Percentiles rank a stretch among this genome's conserved stretches.
These are phyloP conservation scores for Apophysomyces sp. DNA, from an alignment of 371 early-diverging fungal species.

Conservation along the genomic window DNA sequence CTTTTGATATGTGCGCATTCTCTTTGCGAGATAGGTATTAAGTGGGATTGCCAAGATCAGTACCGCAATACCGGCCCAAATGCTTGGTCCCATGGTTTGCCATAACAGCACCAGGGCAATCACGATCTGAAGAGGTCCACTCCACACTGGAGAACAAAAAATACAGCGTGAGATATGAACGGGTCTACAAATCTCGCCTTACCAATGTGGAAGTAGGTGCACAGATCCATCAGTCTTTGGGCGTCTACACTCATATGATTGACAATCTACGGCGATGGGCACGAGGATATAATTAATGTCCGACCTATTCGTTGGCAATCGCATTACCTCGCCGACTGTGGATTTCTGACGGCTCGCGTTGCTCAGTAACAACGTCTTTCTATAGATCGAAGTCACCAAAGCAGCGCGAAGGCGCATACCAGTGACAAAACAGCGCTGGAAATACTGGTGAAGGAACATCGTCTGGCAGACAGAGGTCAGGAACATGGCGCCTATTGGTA, in stretches of 20 bases:
- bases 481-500: conserved; percentile 69
- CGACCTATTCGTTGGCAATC: too few relatives aligned
- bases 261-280: conserved; percentile 59
- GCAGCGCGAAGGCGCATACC: conserved; percentile 86
- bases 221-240: conserved; percentile 69
- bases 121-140: conserved; percentile 88
- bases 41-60: conserved; percentile 80
- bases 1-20: conserved; percentile 76
- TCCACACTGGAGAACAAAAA: conserved; percentile 58
- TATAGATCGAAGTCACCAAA: conserved; percentile 85
- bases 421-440: conserved; percentile 74
- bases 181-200: conserved; percentile 9
- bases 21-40: conserved; percentile 61
- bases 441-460: conserved; percentile 88
- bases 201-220: conserved; percentile 73
- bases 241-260: conserved; percentile 94
- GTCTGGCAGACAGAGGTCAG: conserved; percentile 81
- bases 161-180: neutral
- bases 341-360: conserved; percentile 79
- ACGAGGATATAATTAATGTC: neutral
- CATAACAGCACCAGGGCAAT: conserved; percentile 81
- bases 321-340: conserved; percentile 69
- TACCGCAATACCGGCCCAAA: conserved; percentile 86
- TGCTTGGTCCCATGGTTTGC: conserved; percentile 79
- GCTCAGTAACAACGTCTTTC: conserved; percentile 81